A percentile compares a stretch with the other conserved stretches of the same genome.
phyloP scores from a whole-genome alignment of 176 grass and related monocot species.

The Zea luxurians region DNA sequence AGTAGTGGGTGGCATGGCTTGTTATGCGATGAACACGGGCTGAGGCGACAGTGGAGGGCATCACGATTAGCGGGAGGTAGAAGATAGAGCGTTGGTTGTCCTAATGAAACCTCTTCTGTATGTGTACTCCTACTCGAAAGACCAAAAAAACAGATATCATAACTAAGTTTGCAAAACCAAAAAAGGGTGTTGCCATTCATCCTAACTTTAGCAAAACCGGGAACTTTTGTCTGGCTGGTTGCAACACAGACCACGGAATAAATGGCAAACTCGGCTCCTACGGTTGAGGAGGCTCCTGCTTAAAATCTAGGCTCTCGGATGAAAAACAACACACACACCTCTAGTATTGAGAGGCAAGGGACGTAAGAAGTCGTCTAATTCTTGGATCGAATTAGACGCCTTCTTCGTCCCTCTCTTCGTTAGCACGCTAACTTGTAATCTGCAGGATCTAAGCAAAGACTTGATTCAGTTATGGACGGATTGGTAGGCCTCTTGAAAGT shows the following conservation, averaged over 20 bases:
- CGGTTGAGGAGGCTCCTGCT: background rate
- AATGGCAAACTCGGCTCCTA: constrained; percentile 37
- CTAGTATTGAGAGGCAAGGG: constrained; percentile 9
- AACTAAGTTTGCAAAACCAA: background rate
- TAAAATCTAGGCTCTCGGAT: constrained; percentile 20
- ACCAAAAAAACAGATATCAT: background rate
- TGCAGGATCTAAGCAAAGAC: background rate
- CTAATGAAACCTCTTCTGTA: no score
- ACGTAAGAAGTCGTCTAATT: constrained; percentile 49
- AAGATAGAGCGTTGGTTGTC: no score
- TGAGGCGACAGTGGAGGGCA: no score
- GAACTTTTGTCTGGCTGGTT: background rate
- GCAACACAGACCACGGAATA: constrained; percentile 22
- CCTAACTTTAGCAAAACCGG: constrained; percentile 20
- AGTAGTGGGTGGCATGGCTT: no score
- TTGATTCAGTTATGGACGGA: constrained; percentile 57
- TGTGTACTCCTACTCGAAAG: no score
- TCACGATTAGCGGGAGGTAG: no score
- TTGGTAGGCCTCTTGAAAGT: constrained; percentile 66
- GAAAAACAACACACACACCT: background rate
- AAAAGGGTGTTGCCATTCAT: background rate
- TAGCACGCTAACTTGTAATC: background rate
- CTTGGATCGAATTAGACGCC: constrained; percentile 34
- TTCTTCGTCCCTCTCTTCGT: constrained; percentile 38
- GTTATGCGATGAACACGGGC: no score